Percentiles rank a stretch among this genome's conserved stretches.
Evolutionary conservation across 306 rosid species (phyloP).

Genomic region (Arachis stenosperma): DNA sequence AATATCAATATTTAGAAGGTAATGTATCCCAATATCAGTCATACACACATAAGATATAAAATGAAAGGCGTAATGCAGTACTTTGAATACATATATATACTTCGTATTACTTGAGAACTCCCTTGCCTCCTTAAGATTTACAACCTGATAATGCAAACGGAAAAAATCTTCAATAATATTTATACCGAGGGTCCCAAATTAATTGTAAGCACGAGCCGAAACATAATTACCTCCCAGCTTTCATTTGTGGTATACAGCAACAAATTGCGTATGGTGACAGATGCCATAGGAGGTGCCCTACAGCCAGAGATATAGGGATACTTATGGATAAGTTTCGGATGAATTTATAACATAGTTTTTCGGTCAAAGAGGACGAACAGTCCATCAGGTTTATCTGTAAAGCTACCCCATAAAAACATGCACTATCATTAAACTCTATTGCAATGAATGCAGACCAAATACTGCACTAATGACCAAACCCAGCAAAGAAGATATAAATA

Average conservation of each 20-base stretch:
- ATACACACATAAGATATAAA: conserved; percentile 32
- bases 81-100: conserved; percentile 94
- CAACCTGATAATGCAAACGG: conserved; percentile 60
- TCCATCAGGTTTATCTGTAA: conserved; percentile 14
- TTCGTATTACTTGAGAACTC: conserved; percentile 76
- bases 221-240: conserved; percentile 76
- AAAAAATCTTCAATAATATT: conserved; percentile 37
- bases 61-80: conserved; percentile 47
- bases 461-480: conserved; percentile 12
- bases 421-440: conserved; percentile 5
- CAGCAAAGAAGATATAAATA: conserved; percentile 16
- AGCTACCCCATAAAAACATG: conserved; percentile 24
- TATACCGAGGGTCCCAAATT: conserved; percentile 5
- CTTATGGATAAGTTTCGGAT: conserved; percentile 14
- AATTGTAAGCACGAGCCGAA: conserved; percentile 32
- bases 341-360: conserved; percentile 6
- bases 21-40: conserved; percentile 26
- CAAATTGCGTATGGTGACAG: conserved; percentile 85
- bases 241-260: conserved; percentile 85
- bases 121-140: conserved; percentile 92
- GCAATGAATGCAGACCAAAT: background rate
- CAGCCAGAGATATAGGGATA: conserved; percentile 28
- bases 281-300: conserved; percentile 96
- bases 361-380: conserved; percentile 28
- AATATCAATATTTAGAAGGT: conserved; percentile 23